Evolutionary conservation across 768 basidiomycete genomes (phyloP).

Genomic region (Ramaria rubella): DNA sequence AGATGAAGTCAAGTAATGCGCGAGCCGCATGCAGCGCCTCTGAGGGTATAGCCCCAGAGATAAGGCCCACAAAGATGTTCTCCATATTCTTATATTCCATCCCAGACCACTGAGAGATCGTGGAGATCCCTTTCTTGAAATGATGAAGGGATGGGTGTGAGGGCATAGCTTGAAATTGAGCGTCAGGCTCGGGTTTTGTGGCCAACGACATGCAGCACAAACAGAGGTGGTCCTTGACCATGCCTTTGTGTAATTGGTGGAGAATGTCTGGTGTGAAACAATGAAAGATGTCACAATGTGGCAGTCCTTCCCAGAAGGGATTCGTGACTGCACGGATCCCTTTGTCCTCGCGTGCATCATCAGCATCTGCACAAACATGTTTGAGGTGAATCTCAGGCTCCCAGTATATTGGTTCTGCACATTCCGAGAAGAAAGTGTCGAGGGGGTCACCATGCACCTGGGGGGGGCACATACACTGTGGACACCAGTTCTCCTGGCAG

Average conservation of each 20-base stretch:
- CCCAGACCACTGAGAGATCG: conserved; percentile 38
- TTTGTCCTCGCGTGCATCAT: not conserved
- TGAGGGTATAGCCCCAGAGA: conserved; percentile 9
- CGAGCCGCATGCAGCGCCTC: conserved; percentile 19
- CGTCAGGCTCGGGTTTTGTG: conserved; percentile 31
- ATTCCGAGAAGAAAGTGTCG: too few relatives aligned
- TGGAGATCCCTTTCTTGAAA: conserved; percentile 38
- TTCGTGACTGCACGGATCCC: not conserved
- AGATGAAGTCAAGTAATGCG: conserved; percentile 31
- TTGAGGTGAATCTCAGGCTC: not conserved
- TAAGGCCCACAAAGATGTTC: conserved; percentile 21
- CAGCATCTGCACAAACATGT: too few relatives aligned
- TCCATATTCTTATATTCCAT: conserved; percentile 32
- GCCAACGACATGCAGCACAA: conserved; percentile 19
- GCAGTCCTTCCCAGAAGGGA: conserved; percentile 14
- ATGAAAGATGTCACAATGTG: conserved; percentile 8
- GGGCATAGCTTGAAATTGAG: conserved; percentile 26
- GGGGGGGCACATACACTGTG: conserved; percentile 3
- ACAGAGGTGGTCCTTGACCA: conserved; percentile 14
- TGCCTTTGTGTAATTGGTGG: conserved; percentile 7
- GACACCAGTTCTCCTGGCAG: conserved; percentile 8
- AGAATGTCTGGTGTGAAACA: not conserved
- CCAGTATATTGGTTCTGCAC: too few relatives aligned
- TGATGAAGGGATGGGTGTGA: conserved; percentile 28
- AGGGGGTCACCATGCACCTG: not conserved